Evolutionary conservation across 768 basidiomycete genomes (phyloP).

Genomic region (Russula sp.): DNA sequence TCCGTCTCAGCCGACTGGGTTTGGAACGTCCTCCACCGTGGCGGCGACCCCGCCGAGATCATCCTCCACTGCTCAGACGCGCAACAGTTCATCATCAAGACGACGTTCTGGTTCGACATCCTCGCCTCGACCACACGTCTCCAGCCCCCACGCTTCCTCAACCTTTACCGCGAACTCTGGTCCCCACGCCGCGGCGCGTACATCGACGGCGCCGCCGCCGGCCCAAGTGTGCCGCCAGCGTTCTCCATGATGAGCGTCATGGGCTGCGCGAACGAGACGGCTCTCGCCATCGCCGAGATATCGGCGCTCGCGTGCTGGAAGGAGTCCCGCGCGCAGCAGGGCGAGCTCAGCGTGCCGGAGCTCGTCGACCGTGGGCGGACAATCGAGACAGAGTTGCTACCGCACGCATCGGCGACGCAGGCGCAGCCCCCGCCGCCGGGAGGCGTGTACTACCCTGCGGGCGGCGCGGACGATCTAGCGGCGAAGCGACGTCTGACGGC

Average conservation of each 20-base stretch:
- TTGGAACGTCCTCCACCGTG: constrained; percentile 38
- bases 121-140: constrained; percentile 71
- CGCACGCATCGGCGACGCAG: constrained; percentile 24
- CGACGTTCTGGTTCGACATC: constrained; percentile 85
- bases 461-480: constrained; percentile 26
- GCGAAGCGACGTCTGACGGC: constrained; percentile 35
- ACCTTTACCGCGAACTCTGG: constrained; percentile 53
- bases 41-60: constrained; percentile 38
- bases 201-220: constrained; percentile 28
- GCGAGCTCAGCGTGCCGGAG: constrained; percentile 52
- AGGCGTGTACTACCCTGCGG: constrained; percentile 4
- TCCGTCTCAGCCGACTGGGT: constrained; percentile 54
- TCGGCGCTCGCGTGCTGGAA: constrained; percentile 66
- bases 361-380: constrained; percentile 49
- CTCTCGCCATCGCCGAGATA: constrained; percentile 75
- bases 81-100: constrained; percentile 71
- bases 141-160: constrained; percentile 50
- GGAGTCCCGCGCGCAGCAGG: constrained; percentile 33
- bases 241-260: constrained; percentile 77
- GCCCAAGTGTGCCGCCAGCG: constrained; percentile 25
- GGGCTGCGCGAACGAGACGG: constrained; percentile 77
- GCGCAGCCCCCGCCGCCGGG: neutral
- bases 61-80: constrained; percentile 44
- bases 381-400: constrained; percentile 44
- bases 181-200: constrained; percentile 37